phyloP scores from a whole-genome alignment of 495 filamentous ascomycete genomes.

The Podospora appendiculata region DNA sequence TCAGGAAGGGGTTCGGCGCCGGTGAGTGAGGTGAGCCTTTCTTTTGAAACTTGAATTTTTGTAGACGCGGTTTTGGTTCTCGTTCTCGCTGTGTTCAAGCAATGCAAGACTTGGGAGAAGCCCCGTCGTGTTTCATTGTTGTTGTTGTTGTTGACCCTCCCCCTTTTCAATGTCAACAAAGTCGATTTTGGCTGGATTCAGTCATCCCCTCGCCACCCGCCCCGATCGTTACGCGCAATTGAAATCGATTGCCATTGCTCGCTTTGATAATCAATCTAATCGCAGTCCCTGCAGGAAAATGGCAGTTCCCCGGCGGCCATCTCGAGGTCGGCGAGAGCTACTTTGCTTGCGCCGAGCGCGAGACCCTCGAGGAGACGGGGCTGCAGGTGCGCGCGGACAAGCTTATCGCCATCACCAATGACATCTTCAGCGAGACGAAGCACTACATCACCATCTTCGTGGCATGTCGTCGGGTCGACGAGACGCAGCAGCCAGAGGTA shows the following conservation, averaged over 20 bases:
- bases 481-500: conserved; percentile 41
- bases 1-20: conserved; percentile 32
- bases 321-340: conserved; percentile 56
- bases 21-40: conserved; percentile 18
- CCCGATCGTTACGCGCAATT: no score
- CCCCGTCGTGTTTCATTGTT: no score
- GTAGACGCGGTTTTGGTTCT: no score
- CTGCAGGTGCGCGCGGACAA: conserved; percentile 39
- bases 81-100: no score
- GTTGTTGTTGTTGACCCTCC: no score
- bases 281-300: conserved; percentile 35
- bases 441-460: conserved; percentile 66
- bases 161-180: no score
- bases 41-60: no score
- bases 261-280: no score
- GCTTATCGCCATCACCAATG: conserved; percentile 51
- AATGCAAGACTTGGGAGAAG: no score
- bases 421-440: conserved; percentile 45
- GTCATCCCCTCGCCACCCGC: no score
- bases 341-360: conserved; percentile 52
- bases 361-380: conserved; percentile 61
- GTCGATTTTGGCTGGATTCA: no score
- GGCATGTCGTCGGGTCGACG: conserved; percentile 32
- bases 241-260: no score
- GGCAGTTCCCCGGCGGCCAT: conserved; percentile 61